Evolutionary conservation across 768 basidiomycete species (phyloP).

Genomic region (Tulasnella sp.): DNA sequence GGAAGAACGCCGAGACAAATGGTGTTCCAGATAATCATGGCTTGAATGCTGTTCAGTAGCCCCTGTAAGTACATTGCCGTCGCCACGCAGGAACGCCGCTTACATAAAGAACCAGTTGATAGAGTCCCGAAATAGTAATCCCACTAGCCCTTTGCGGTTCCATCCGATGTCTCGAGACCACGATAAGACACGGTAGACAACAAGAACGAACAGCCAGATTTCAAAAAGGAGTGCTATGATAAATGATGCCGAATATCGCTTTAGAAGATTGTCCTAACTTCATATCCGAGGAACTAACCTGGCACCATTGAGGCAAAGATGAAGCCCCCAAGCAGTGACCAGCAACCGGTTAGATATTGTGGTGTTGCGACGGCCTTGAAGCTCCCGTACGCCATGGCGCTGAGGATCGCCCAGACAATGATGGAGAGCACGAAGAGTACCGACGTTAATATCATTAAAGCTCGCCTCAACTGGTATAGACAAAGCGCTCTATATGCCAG

Average conservation of each 20-base stretch:
- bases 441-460: not conserved
- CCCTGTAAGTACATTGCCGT: not conserved
- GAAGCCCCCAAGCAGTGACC: not conserved
- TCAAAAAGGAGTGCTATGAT: not conserved
- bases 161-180: not conserved
- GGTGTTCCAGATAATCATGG: not conserved
- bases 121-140: not conserved
- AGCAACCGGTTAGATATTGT: slow-evolving; percentile 3
- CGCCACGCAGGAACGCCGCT: not conserved
- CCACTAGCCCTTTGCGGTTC: not conserved
- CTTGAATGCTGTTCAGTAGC: not conserved
- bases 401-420: not conserved
- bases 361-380: slow-evolving; percentile 2
- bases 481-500: slow-evolving; percentile 10
- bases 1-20: not conserved
- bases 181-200: not conserved
- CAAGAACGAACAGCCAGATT: slow-evolving; percentile 1
- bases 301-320: not conserved
- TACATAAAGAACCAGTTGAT: slow-evolving; percentile 7
- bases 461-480: not conserved
- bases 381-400: not conserved
- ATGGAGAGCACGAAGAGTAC: not conserved
- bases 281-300: not conserved
- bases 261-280: not conserved
- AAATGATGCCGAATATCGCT: too few species aligned